Evolutionary conservation across 148 eudicot genomes (phyloP).

Genomic region (Camellia granthamiana): DNA sequence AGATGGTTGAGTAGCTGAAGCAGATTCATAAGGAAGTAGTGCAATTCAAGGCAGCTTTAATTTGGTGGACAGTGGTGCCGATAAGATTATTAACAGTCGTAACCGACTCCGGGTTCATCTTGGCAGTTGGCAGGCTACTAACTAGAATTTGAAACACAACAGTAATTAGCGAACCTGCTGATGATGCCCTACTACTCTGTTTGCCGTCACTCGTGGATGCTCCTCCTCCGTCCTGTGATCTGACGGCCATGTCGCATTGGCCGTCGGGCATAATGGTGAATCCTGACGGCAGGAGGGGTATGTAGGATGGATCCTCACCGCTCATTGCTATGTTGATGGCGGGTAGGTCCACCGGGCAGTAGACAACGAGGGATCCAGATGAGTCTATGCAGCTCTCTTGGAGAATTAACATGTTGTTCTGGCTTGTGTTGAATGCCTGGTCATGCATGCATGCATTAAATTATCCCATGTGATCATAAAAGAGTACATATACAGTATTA

Average conservation of each 20-base stretch:
- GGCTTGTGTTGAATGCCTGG: constrained; percentile 40
- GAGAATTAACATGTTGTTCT: constrained; percentile 49
- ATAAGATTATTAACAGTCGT: constrained; percentile 48
- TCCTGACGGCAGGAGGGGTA: constrained; percentile 47
- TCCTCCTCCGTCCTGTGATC: neutral
- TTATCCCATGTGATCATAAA: too few species aligned
- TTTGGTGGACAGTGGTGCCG: constrained; percentile 45
- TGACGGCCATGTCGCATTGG: neutral
- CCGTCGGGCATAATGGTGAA: constrained; percentile 43
- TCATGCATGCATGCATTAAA: neutral
- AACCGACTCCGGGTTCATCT: constrained; percentile 45
- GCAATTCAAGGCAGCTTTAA: constrained; percentile 51
- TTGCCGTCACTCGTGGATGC: constrained; percentile 34
- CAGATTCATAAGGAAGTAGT: neutral
- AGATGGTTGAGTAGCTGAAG: neutral
- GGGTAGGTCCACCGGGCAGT: constrained; percentile 43
- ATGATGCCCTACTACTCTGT: neutral
- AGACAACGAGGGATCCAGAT: constrained; percentile 40
- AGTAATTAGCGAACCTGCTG: constrained; percentile 42
- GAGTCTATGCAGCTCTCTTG: constrained; percentile 56
- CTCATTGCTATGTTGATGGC: constrained; percentile 44
- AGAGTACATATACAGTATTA: too few species aligned
- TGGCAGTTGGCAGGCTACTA: constrained; percentile 39
- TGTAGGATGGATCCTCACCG: constrained; percentile 48
- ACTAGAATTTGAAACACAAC: constrained; percentile 46